phyloP scores from a whole-genome alignment of 2,329 filamentous ascomycete species.

The Cercospora brassicicola region DNA sequence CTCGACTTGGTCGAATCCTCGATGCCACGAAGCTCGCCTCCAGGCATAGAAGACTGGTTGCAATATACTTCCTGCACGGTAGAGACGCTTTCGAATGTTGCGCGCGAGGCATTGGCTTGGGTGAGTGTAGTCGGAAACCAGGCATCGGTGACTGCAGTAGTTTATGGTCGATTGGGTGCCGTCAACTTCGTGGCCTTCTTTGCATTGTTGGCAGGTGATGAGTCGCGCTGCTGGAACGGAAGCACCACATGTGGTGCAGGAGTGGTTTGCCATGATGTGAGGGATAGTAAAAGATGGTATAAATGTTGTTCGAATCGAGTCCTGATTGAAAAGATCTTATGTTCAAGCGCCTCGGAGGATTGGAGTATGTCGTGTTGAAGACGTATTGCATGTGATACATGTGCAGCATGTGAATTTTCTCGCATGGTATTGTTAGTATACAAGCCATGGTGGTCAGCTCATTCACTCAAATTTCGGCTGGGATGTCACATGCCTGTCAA shows the following conservation, averaged over 20 bases:
- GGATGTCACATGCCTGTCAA: too few relatives aligned
- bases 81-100: conserved; percentile 1
- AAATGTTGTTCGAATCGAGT: neutral
- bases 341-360: neutral
- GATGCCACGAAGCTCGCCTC: neutral
- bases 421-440: neutral
- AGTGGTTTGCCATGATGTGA: neutral
- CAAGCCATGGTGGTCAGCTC: too few relatives aligned
- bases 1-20: neutral
- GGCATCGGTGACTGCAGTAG: neutral
- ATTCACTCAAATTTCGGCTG: too few relatives aligned
- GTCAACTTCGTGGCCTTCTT: neutral
- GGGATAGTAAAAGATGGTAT: neutral
- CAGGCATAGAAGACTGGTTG: neutral
- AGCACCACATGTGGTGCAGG: neutral
- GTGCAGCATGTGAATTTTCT: neutral
- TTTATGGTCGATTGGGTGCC: neutral
- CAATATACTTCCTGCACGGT: neutral
- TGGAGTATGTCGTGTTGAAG: neutral
- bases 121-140: neutral
- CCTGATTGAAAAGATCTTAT: neutral
- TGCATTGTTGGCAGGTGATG: neutral
- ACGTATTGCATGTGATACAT: neutral
- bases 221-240: neutral
- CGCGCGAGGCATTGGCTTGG: neutral